Evolutionary conservation across 345 rosid species (phyloP).

Genomic region (Euphorbia tirucalli): DNA sequence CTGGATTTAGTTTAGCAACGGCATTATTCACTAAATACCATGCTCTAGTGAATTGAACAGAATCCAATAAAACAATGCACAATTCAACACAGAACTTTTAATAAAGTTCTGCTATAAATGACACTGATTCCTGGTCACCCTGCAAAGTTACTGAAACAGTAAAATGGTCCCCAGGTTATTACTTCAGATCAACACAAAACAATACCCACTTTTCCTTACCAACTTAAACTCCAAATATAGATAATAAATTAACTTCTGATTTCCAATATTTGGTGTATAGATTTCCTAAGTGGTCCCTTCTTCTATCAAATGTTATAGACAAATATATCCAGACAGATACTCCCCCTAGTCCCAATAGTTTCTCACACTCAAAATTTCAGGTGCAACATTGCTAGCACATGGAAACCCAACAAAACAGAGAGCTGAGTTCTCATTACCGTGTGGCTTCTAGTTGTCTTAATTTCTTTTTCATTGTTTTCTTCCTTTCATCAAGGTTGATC

Average conservation of each 20-base stretch:
- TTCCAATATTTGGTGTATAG: not conserved
- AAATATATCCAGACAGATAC: not conserved
- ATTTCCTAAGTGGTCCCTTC: constrained; percentile 13
- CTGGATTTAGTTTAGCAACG: not conserved
- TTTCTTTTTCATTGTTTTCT: too few relatives aligned
- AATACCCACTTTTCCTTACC: not conserved
- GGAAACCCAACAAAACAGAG: not conserved
- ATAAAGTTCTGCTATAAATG: constrained; percentile 3
- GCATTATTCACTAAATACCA: too few relatives aligned
- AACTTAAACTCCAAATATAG: not conserved
- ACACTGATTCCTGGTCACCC: not conserved
- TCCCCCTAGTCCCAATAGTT: not conserved
- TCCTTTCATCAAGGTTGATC: not conserved
- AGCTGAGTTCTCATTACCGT: not conserved
- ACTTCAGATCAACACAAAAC: not conserved
- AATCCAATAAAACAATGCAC: not conserved
- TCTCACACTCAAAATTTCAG: too few relatives aligned
- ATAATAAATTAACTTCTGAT: not conserved
- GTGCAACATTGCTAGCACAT: too few relatives aligned
- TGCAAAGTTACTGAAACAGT: not conserved
- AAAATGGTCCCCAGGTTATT: not conserved
- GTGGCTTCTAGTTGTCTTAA: not conserved
- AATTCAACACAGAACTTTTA: not conserved
- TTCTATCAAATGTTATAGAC: not conserved
- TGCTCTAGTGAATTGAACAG: not conserved